phyloP scores from a whole-genome alignment of 2,329 filamentous ascomycete genomes.

The Pseudonectria foliicola region DNA sequence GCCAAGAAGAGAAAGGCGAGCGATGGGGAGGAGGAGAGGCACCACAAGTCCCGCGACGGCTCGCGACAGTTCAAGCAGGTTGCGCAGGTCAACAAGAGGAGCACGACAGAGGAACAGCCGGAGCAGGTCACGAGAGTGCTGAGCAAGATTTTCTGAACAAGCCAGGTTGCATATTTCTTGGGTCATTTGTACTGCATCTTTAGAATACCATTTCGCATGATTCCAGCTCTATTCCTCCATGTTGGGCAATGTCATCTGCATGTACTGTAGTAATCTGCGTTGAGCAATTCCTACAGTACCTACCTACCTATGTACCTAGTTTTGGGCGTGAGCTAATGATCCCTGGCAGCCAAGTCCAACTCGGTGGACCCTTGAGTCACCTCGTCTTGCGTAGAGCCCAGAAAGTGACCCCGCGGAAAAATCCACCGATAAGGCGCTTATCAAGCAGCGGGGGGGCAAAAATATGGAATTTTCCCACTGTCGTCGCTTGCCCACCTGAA shows the following conservation, averaged over 20 bases:
- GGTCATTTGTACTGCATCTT: neutral
- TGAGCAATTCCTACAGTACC: too few relatives aligned
- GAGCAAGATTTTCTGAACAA: conserved; percentile 56
- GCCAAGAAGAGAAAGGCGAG: conserved; percentile 31
- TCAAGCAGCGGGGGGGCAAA: conserved; percentile 29
- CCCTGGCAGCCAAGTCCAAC: too few relatives aligned
- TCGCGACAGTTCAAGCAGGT: conserved; percentile 59
- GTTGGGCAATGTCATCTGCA: neutral
- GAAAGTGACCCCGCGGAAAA: conserved; percentile 19
- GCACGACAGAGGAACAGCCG: conserved; percentile 37
- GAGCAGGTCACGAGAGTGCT: conserved; percentile 53
- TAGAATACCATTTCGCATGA: neutral
- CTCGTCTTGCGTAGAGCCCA: too few relatives aligned
- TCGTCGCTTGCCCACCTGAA: conserved; percentile 14
- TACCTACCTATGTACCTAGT: too few relatives aligned
- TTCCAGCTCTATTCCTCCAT: neutral
- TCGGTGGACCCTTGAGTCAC: too few relatives aligned
- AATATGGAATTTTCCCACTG: conserved; percentile 25
- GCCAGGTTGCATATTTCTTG: conserved; percentile 3
- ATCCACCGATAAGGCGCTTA: conserved; percentile 28
- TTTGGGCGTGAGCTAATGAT: too few relatives aligned
- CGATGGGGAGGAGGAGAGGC: conserved; percentile 15
- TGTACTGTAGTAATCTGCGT: too few relatives aligned
- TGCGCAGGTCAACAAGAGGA: conserved; percentile 46
- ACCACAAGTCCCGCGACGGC: conserved; percentile 15